Evolutionary conservation across 1,284 basidiomycete species (phyloP).

Genomic region (Macrocybe sp.): DNA sequence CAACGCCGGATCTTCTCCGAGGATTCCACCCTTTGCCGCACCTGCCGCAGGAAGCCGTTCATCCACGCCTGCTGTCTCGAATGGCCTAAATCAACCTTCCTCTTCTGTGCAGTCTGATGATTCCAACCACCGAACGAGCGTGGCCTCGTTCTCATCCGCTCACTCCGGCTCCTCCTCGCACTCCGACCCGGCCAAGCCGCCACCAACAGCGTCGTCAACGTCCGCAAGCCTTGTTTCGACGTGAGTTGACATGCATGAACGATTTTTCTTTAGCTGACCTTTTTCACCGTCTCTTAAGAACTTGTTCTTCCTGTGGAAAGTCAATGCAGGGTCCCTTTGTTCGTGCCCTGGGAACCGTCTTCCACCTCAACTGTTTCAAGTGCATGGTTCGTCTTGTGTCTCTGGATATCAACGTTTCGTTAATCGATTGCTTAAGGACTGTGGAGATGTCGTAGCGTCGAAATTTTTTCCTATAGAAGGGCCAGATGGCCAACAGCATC

Average conservation of each 20-base stretch:
- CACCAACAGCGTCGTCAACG: conserved; percentile 38
- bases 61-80: conserved; percentile 47
- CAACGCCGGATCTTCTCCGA: conserved; percentile 32
- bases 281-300: conserved; percentile 31
- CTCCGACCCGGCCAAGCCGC: conserved; percentile 37
- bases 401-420: conserved; percentile 8
- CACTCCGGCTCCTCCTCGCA: conserved; percentile 43
- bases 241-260: conserved; percentile 27
- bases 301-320: conserved; percentile 70
- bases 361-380: conserved; percentile 95
- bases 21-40: conserved; percentile 27
- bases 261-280: conserved; percentile 19
- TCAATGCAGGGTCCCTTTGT: conserved; percentile 94
- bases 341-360: conserved; percentile 90
- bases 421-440: conserved; percentile 62
- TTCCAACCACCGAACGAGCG: conserved; percentile 34
- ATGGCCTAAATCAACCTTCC: conserved; percentile 39
- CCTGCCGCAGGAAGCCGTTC: conserved; percentile 46
- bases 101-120: conserved; percentile 47
- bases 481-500: conserved; percentile 78
- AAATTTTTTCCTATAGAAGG: conserved; percentile 99
- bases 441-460: conserved; percentile 91
- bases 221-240: conserved; percentile 40
- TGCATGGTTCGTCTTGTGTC: conserved; percentile 68
- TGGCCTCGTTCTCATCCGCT: conserved; percentile 44